Conservation (phyloP, 306 rosid genomes). For the Cucurbita pepo region DNA sequence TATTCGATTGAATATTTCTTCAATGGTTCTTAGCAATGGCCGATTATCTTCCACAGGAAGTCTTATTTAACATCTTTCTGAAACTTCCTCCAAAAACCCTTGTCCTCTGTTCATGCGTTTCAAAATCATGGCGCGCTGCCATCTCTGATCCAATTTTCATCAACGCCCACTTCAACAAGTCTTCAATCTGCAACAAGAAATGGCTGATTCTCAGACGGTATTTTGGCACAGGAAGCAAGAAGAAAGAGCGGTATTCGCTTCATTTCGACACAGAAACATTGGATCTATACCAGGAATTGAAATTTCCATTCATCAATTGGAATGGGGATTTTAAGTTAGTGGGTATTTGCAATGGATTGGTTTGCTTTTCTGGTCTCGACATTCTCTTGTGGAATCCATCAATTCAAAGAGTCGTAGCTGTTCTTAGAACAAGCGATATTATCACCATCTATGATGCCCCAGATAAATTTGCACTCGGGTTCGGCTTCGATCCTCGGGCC, state of each 20-base stretch:
- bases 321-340: neutral
- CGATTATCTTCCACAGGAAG: constrained; percentile 5
- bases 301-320: neutral
- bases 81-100: constrained; percentile 8
- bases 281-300: constrained; percentile 1
- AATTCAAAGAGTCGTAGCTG: neutral
- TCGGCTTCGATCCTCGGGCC: constrained; percentile 3
- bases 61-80: constrained; percentile 1
- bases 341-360: constrained; percentile 10
- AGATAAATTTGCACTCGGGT: neutral
- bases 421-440: neutral
- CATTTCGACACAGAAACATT: constrained; percentile 4
- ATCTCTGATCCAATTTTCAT: neutral
- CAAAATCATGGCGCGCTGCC: constrained; percentile 6
- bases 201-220: neutral
- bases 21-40: neutral
- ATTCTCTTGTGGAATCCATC: constrained; percentile 9
- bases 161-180: neutral
- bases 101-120: neutral
- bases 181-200: neutral
- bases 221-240: neutral
- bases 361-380: neutral
- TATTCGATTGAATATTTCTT: neutral
- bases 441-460: neutral
- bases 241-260: constrained; percentile 3